Evolutionary conservation across 108 stramenopile genomes (phyloP), one percentile per base, ranked within the genome.

Genomic region (Cyclotella choctawhatcheeana): DNA sequence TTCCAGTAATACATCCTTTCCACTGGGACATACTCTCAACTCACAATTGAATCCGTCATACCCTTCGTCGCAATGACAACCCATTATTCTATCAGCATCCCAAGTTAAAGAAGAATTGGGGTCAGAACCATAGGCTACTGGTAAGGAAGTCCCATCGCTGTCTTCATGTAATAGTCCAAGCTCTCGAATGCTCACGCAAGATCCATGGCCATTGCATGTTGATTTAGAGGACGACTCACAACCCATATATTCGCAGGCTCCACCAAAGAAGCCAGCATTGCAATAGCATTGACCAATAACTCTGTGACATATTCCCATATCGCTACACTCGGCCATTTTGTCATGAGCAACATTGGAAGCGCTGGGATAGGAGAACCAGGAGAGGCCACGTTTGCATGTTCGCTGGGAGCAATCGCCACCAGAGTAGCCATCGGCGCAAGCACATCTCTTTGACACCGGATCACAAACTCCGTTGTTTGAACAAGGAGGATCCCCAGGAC

Each of bases 351-450:
- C 86, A 71, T 72, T 71, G 1, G 64, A 58, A 6, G 77, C 44
- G 13, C 68, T 67, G 6, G 89, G 86, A 44, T 73, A 67, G 2
- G 61, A 79, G 58, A 77, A 85, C 89, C 89, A 90, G 8, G 70
- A 45, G 55, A 64, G 48, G 18, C 85, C 73, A 44, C 45, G 48
- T 25, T 60, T 50, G 29, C 74, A 74, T 21, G 74, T 74, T 16
- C 74, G 65, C 45, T 78, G 50, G 26, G 82, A 76, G 79, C 93
- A 95, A 69, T 93, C 93, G 6, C 87, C 83, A 16, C 90, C 88
- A 14, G 58, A 75, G 80, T 84, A 92, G 2, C 85, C 91, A 25
- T 63, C 58, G 37, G 80, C 74, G 76, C 94, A 95, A 8, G 54
- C 53, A 69, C 94, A 95, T 21, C 73, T 35, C 61, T 86, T 88